These are phyloP conservation scores for Cladosporium sp. DNA, from an alignment of 2,329 filamentous ascomycete genomes.

Conservation along the genomic window DNA sequence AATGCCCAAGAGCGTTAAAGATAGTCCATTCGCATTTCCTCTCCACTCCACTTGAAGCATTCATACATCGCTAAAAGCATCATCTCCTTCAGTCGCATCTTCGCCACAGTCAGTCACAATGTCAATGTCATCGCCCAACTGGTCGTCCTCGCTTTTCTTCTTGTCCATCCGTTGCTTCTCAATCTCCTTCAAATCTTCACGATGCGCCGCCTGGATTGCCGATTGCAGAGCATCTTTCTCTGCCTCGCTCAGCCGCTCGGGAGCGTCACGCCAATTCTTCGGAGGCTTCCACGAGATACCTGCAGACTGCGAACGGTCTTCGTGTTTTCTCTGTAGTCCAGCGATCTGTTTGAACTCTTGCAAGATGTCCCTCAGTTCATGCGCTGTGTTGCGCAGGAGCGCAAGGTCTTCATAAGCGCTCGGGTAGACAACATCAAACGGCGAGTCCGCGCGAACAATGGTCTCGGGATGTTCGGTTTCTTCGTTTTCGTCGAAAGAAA, in stretches of 20 bases:
- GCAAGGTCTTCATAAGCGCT: neutral
- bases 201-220: slow-evolving; percentile 6
- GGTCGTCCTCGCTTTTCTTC: neutral
- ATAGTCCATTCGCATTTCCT: too few relatives aligned
- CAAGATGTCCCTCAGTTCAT: neutral
- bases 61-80: too few relatives aligned
- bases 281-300: neutral
- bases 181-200: neutral
- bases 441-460: neutral
- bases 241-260: neutral
- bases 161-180: neutral
- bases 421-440: neutral
- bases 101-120: too few relatives aligned
- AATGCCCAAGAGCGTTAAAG: too few relatives aligned
- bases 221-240: slow-evolving; percentile 11
- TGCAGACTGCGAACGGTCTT: too few relatives aligned
- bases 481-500: too few relatives aligned
- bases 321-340: neutral
- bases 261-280: neutral
- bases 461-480: neutral
- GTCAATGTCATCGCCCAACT: neutral
- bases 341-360: neutral
- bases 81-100: too few relatives aligned
- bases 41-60: too few relatives aligned
- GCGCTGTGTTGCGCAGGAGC: neutral